Base-by-base conservation (phyloP, 2,329 filamentous ascomycete species). In the Bipolaris bicolor region DNA sequence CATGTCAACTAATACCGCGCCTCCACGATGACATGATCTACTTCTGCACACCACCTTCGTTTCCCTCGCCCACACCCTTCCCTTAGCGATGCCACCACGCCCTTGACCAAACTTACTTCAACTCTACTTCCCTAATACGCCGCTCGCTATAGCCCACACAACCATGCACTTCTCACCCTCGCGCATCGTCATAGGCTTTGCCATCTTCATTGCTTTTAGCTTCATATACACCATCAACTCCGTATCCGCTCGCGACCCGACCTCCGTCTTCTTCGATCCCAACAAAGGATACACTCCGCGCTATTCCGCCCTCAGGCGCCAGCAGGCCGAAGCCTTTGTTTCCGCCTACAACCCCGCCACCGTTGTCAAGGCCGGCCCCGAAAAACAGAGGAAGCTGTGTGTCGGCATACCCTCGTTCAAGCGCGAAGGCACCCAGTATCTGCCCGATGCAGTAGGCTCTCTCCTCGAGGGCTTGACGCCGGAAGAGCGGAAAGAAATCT, bases 321-420 rank as follows among this genome's bases (percentile, higher is more conserved):
- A 69, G 15, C 67, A 76, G 52, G 74, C 74, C 49, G 65, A 69
- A 16, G 59, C 55, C 10, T 75, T 68, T 49, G 61, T 75, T 20
- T 40, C 59, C 16, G 49, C 64, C 7, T 66, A 63, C 40, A 64
- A 68, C 57, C 46, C 60, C 44, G 55, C 63, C n/a, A 66, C 60
- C 24, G 57, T 64, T 7, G 43, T 57, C 22, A 69, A 66, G 36
- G 54, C 62, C 20, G 55, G 56, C 24, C 47, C 52, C 11, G 59
- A 63, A 36, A 57, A 52, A 48, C 63, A 67, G 44, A 53, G 66
- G 48, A 69, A 70, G 44, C 57, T 82, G 10, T 83, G 81, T 51
- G 65, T 83, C 2, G 80, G 79, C 2, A 75, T 82, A 49, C 74
- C 79, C 10, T 76, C 78, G 0, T 72, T 80, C 31, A 77, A 75